A percentile compares a stretch with the other conserved stretches of the same genome.
Evolutionary conservation across 495 filamentous ascomycete genomes (phyloP).

Genomic region (Penicilliopsis zonata): DNA sequence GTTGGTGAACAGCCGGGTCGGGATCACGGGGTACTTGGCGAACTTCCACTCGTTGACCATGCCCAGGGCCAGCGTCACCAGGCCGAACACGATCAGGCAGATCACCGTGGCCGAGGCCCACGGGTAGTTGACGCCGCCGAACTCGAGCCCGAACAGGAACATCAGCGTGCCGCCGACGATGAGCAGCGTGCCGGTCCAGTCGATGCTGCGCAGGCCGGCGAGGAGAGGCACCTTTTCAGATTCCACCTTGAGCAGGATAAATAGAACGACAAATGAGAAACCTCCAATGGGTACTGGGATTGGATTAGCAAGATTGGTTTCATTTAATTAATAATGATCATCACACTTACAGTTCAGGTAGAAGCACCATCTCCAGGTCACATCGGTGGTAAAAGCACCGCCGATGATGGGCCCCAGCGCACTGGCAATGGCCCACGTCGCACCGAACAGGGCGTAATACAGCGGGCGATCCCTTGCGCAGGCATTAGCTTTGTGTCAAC

Average conservation of each 20-base stretch:
- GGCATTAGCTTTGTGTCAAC: constrained; percentile 6
- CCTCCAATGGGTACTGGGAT: constrained; percentile 56
- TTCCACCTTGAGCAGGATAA: constrained; percentile 63
- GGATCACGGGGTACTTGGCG: constrained; percentile 69
- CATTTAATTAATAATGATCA: too few species aligned
- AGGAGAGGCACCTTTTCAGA: constrained; percentile 60
- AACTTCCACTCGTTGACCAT: constrained; percentile 57
- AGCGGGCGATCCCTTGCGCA: constrained; percentile 43
- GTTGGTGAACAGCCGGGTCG: constrained; percentile 51
- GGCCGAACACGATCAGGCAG: constrained; percentile 67
- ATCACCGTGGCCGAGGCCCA: constrained; percentile 68
- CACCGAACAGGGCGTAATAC: constrained; percentile 53
- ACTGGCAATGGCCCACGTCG: constrained; percentile 64
- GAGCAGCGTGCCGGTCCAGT: constrained; percentile 59
- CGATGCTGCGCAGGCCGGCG: constrained; percentile 61
- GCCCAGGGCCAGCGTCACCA: constrained; percentile 49
- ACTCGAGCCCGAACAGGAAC: constrained; percentile 69
- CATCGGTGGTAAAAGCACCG: constrained; percentile 56
- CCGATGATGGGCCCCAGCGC: constrained; percentile 66
- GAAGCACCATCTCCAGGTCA: constrained; percentile 53
- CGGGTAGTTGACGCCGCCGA: constrained; percentile 62
- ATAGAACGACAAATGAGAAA: constrained; percentile 50
- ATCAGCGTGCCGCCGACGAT: constrained; percentile 72
- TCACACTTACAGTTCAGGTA: constrained; percentile 48
- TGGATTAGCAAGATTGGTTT: too few species aligned